A percentile compares a stretch with the other conserved stretches of the same genome.
Conservation (phyloP, 2,329 filamentous ascomycete genomes). For the Fusarium metavorans region DNA sequence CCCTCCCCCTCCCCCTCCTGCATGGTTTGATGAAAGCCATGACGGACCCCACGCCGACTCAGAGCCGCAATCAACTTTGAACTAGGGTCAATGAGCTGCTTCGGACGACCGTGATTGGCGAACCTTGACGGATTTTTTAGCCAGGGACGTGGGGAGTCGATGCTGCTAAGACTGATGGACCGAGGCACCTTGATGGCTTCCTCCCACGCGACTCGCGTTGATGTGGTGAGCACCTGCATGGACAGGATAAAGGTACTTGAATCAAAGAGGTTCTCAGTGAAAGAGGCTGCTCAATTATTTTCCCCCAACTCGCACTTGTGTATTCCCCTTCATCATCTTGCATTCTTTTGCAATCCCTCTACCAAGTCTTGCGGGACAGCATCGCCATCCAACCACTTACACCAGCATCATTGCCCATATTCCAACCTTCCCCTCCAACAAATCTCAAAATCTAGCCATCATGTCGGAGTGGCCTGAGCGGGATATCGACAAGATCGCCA, state of each 20-base stretch:
- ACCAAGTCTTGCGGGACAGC: background rate
- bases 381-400: constrained; percentile 4
- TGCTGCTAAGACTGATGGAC: background rate
- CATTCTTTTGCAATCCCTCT: background rate
- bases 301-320: background rate
- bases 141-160: background rate
- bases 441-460: background rate
- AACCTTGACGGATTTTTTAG: background rate
- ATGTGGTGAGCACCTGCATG: constrained; percentile 8
- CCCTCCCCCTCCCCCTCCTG: constrained; percentile 19
- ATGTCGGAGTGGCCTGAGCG: constrained; percentile 44
- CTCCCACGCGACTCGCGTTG: background rate
- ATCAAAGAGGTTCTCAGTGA: constrained; percentile 24
- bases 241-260: constrained; percentile 1
- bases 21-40: constrained; percentile 18
- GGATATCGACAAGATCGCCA: constrained; percentile 51
- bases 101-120: constrained; percentile 24
- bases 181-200: constrained; percentile 36
- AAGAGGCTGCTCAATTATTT: background rate
- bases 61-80: background rate
- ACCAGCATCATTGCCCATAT: background rate
- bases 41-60: constrained; percentile 21
- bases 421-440: background rate
- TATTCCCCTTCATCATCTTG: background rate
- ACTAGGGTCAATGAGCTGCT: background rate